Conservation (phyloP, 2,329 filamentous ascomycete species). For the Zymoseptoria pseudotritici region DNA sequence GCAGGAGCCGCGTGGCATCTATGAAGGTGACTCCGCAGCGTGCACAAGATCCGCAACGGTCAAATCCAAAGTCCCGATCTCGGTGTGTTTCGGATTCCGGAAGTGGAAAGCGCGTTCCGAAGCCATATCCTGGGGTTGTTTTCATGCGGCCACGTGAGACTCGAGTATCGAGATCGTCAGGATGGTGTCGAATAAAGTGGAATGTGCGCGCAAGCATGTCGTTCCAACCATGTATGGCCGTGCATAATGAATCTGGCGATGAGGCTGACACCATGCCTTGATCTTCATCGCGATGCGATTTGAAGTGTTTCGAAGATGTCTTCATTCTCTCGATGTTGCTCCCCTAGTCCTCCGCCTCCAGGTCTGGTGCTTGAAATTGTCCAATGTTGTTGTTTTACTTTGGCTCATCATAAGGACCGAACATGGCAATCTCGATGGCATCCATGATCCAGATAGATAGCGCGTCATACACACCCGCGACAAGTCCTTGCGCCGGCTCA, state of each 20-base stretch:
- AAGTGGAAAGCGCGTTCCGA: background rate
- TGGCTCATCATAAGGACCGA: conserved; percentile 19
- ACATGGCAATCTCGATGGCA: conserved; percentile 16
- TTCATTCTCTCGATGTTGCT: background rate
- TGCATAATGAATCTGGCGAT: background rate
- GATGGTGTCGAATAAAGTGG: background rate
- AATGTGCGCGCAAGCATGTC: background rate
- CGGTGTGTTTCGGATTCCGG: background rate
- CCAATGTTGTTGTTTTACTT: background rate
- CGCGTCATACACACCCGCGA: conserved; percentile 16
- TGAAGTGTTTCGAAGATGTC: background rate
- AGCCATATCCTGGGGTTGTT: background rate
- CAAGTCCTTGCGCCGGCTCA: conserved; percentile 6
- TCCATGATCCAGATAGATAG: conserved; percentile 17
- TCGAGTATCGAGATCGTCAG: background rate
- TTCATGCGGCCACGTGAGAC: background rate
- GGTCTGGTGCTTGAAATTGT: background rate
- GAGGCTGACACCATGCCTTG: background rate
- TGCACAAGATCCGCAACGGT: background rate
- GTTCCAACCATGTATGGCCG: background rate
- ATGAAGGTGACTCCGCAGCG: background rate
- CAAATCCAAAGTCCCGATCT: background rate
- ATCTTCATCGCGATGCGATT: background rate
- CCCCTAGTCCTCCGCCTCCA: background rate
- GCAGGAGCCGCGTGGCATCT: background rate